Base-by-base conservation (phyloP, 1,284 basidiomycete genomes). In the Cryptococcus sp. region DNA sequence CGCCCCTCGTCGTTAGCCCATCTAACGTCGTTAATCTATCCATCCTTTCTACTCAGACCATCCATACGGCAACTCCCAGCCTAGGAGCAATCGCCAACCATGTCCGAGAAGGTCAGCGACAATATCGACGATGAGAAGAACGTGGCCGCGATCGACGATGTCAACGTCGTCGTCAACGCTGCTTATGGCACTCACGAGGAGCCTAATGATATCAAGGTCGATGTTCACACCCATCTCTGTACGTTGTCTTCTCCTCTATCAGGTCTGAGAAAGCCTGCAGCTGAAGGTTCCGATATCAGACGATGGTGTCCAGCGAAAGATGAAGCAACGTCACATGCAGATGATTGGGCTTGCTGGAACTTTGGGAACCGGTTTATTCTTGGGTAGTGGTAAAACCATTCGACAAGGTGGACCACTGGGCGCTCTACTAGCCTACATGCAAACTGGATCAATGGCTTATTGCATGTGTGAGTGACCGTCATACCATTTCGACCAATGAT, bases 341-440 rank as follows among this genome's bases (percentile, higher is more conserved):
- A 71, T 71, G 69, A 68, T 70, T 19, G 68, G 30, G 3, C 22
- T 50, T 17, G 48, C 67, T 5, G 70, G 69, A 11, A 70, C 70
- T 3, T 58, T 73, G 41, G 71, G 71, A 46, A 90, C 88, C 1
- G 89, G 89, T 71, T 81, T 90, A 20, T 92, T 93, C 81, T 81
- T 92, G 45, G 89, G 89, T 62, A 87, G 87, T 11, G 91, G 90
- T 20, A 78, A 81, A 52, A 76, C 78, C n/a, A 68, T 83, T 17
- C 64, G 70, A 17, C 66, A 67, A 16, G 79, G 76, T 42, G 81
- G 81, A 15, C 81, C 81, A 5, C 65, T 75, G 23, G 78, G 78
- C 49, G 70, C 78, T 7, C 40, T 66, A 7, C 52, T 66, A 15
- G 57, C 60, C 8, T 66, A 61, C 46, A 51, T 50, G 11, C 20